These are phyloP conservation scores for Boletus subparvulus DNA, from an alignment of 768 basidiomycete species.

Conservation along the genomic window DNA sequence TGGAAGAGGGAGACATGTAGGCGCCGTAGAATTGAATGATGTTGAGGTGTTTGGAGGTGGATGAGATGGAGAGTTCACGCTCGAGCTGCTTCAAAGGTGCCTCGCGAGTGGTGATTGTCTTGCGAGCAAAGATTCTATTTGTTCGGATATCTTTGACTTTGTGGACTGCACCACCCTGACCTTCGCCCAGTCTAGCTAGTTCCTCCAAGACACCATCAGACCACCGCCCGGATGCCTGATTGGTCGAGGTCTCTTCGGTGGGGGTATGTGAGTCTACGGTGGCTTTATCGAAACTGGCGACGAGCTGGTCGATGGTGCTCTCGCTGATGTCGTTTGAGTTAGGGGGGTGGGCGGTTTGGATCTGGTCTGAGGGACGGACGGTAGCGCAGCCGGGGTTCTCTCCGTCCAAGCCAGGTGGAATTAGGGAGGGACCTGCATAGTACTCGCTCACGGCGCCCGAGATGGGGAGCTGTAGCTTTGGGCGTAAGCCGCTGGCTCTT, in stretches of 20 bases:
- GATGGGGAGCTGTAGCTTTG: conserved; percentile 38
- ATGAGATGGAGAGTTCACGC: conserved; percentile 89
- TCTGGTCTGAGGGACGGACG: conserved; percentile 40
- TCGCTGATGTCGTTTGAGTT: conserved; percentile 29
- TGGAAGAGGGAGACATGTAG: conserved; percentile 81
- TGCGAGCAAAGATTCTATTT: conserved; percentile 84
- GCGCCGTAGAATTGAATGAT: conserved; percentile 93
- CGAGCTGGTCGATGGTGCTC: conserved; percentile 38
- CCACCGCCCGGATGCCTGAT: conserved; percentile 41
- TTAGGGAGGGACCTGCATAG: conserved; percentile 32
- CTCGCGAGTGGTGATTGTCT: conserved; percentile 88
- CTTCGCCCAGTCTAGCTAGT: conserved; percentile 80
- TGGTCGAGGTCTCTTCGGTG: conserved; percentile 36
- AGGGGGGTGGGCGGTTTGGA: conserved; percentile 34
- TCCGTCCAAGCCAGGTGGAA: conserved; percentile 34
- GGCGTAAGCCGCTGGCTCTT: conserved; percentile 28
- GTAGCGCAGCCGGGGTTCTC: conserved; percentile 43
- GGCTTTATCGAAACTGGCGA: conserved; percentile 31
- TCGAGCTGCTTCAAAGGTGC: conserved; percentile 91
- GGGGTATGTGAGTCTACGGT: conserved; percentile 34
- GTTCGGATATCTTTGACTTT: conserved; percentile 86
- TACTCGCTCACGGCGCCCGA: conserved; percentile 30
- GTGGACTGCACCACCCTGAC: conserved; percentile 94
- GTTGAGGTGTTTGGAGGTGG: conserved; percentile 78
- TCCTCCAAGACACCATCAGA: conserved; percentile 76